Base-by-base conservation (phyloP, 768 basidiomycete genomes). In the Trametes cingulata region DNA sequence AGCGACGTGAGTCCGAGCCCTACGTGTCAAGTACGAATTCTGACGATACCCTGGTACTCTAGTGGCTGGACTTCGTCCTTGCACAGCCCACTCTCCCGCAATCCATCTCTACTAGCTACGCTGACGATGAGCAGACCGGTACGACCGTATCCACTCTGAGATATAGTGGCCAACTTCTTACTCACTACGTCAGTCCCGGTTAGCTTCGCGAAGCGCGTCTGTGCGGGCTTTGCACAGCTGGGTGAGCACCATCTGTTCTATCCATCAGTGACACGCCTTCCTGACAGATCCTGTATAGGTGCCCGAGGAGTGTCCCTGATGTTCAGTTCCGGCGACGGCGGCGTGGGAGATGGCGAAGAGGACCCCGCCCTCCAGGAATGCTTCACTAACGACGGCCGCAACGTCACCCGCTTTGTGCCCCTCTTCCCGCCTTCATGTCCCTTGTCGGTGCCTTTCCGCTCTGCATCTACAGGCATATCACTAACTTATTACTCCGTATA, bases 71-170 rank as follows among this genome's bases (percentile, higher is more conserved):
- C 41, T 85, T 80, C 58, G 68, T 89, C n/a, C 72, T 82, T 0
- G 65, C 62, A 13, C 78, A 82, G n/a, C 51, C 72, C 10, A 68
- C 75, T 39, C 70, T 80, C 2, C 86, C 88, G 14, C 79, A 82
- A 62, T 76, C 82, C 6, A 88, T 91, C 40, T 87, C 87, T 0
- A 90, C 86, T 0, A 87, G 85, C 63, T 91, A 91, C 67, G 86
- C 80, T 3, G 88, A 91, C 47, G 80, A 83, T 58, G 90, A 91
- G 56, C 87, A 88, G 68, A 85, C 87, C 27, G 82, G 86, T 86
- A 58, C 15, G 64, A 51, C 19, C 35, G 4, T 10, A 33, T 52
- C 37, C 27, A 15, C 35, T 19, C 60, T 82, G 85, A 3, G 46
- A 17, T 3, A 80, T 83, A 48, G 13, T 35, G 78, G 78, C 85